Evolutionary conservation across 2,329 filamentous ascomycete species (phyloP).

Genomic region (Berkeleyomyces basicola): DNA sequence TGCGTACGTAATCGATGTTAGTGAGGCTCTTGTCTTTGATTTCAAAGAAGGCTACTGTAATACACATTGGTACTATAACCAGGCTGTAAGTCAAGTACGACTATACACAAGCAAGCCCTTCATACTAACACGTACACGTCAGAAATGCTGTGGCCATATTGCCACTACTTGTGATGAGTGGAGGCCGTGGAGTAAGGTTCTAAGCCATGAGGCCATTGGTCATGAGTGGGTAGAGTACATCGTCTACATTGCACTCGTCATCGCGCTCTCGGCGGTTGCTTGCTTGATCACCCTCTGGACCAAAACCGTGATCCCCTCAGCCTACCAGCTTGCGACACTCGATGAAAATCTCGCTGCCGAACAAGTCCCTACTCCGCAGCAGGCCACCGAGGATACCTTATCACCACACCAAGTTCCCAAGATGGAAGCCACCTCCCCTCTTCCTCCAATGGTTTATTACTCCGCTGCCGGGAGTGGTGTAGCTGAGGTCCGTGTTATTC

Average conservation of each 20-base stretch:
- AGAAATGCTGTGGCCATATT: conserved; percentile 35
- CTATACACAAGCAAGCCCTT: conserved; percentile 12
- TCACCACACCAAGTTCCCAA: conserved; percentile 15
- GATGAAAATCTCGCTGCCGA: conserved; percentile 82
- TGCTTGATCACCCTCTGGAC: conserved; percentile 73
- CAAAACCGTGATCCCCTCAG: conserved; percentile 86
- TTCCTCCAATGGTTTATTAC: conserved; percentile 77
- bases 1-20: conserved; percentile 78
- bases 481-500: conserved; percentile 89
- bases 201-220: conserved; percentile 29
- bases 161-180: conserved; percentile 39
- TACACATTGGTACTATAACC: conserved; percentile 53
- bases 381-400: conserved; percentile 22
- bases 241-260: conserved; percentile 56
- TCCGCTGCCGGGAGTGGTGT: conserved; percentile 92
- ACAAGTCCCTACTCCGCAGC: conserved; percentile 24
- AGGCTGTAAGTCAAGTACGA: conserved; percentile 33
- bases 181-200: conserved; percentile 36
- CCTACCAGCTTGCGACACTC: conserved; percentile 69
- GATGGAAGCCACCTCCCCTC: conserved; percentile 25
- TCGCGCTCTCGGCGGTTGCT: conserved; percentile 51
- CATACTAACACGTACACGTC: neutral
- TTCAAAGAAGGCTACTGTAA: conserved; percentile 78
- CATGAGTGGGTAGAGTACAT: conserved; percentile 55
- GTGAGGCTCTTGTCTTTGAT: conserved; percentile 74